Evolutionary conservation across 2,329 filamentous ascomycete genomes (phyloP), one percentile per base, ranked within the genome.

Genomic region (Hypoxylon sp.): DNA sequence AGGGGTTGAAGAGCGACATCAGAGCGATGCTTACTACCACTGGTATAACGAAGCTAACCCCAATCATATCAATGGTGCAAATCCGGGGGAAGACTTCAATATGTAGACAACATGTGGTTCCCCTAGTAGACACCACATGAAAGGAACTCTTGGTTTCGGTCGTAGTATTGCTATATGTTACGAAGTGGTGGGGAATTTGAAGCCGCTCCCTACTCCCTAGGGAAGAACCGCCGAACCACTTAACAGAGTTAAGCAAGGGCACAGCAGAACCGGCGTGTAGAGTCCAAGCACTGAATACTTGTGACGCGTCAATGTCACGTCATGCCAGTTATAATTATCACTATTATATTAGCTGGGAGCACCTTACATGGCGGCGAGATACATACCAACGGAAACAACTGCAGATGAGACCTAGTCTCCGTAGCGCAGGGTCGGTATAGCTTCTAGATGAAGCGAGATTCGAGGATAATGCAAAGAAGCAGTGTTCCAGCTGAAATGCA

Each of bases 21-120:
- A 66, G 30, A 66, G 66, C n/a, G 66, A 68, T 30, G 55, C 63
- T 9, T 66, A 68, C 20, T 64, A 68, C 16, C 61, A 55, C 28
- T 66, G 55, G 63, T 64, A 55, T 18, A 63, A 68, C 18, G 55
- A 64, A 24, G 56, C 63, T 2, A 63, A 68, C 20, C 66, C 66
- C 8, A 68, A 68, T 18, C 63, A 66, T 51, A 38, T 68, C 14
- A 46, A 61, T 9, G 63, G 66, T 4, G 55, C 51, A 9, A 64
- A 64, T 11, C 60, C 59, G 2, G 58, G 59, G 2, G 62, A 68
- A 26, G 62, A 68, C n/a, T 68, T 68, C 18, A 68, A 65, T 30
- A 50, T 68, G 59, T 65, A 65, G 28, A 48, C 51, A 48, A 16
- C 16, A 28, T 42, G 26, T 6, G 20, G 33, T 28, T 6, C 4